Evolutionary conservation across 164 flowering plant species (phyloP), one percentile per base, ranked within the genome.

Genomic region (Aristolochia contorta): DNA sequence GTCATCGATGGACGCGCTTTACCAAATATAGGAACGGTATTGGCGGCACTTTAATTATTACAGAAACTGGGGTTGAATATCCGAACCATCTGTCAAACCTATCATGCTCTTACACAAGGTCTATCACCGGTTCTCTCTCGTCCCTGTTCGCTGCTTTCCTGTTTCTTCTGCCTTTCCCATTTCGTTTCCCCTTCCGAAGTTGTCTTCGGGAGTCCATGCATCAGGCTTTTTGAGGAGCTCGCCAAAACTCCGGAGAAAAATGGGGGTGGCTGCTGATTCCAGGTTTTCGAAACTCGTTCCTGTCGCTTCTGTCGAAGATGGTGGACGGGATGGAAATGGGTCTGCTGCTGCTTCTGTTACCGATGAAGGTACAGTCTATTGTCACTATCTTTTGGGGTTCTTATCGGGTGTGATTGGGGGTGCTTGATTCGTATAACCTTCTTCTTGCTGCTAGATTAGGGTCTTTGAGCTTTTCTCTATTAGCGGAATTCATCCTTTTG

Each of bases 71-170:
- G 43, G 7, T 37, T 37, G 43, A 37, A 8, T 37, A 37, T 6
- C 43, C 12, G 43, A 37, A 37, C 7, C 7, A 37, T 37, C 43
- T 37, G 43, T 37, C 43, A 37, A 37, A 37, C 12, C 10, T 37
- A 49, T 49, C 53, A 80, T 82, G 83, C 84, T 81, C 67, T 71
- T 80, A 55, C 79, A 78, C 71, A 80, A 76, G 73, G 71, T 75
- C 74, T 79, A 71, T 54, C 82, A 79, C 58, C 82, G 81, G 16
- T 63, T 76, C 75, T 69, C 80, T 71, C 80, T 64, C 67, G 47
- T 65, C 54, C 56, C 71, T 47, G 61, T 67, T 16, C 24, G 12
- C 56, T 9, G 30, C 56, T 23, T 4, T 22, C 56, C 56, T 22
- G 16, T 30, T 23, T 41, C 69, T 45, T 64, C 43, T 27, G 58